Conservation (phyloP, 345 rosid genomes). For the Cochlearia excelsa region DNA sequence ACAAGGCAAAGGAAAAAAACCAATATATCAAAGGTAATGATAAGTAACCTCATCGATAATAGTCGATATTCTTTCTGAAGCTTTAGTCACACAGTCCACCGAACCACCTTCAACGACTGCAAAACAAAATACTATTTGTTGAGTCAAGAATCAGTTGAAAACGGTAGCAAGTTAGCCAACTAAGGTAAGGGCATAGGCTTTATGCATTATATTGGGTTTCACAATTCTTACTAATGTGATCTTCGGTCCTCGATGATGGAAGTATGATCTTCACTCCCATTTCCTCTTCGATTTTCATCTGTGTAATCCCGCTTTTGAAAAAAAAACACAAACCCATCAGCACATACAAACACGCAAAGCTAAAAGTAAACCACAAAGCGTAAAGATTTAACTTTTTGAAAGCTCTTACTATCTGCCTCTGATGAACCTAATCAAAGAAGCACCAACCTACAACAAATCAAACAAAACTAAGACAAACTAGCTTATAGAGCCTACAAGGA, state of each 20-base stretch:
- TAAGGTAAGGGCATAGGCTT: not conserved
- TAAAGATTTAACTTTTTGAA: conserved; percentile 3
- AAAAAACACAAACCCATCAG: conserved; percentile 22
- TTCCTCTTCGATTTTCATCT: conserved; percentile 68
- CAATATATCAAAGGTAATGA: not conserved
- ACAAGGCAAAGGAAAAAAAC: not conserved
- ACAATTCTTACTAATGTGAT: conserved; percentile 57
- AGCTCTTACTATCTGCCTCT: conserved; percentile 69
- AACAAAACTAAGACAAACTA: conserved; percentile 5
- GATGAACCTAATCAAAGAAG: conserved; percentile 71
- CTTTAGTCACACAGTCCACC: conserved; percentile 53
- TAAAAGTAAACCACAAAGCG: conserved; percentile 11
- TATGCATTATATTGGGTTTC: not conserved
- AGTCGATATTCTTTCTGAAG: conserved; percentile 57
- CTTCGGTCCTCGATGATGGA: conserved; percentile 65
- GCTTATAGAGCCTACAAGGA: not conserved
- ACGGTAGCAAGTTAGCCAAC: not conserved
- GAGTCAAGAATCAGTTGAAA: conserved; percentile 1
- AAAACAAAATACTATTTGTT: not conserved
- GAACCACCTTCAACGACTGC: conserved; percentile 81
- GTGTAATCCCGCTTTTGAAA: conserved; percentile 55
- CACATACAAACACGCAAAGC: conserved; percentile 16
- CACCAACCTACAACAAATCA: conserved; percentile 56
- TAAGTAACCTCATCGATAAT: conserved; percentile 63
- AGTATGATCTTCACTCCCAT: conserved; percentile 66